Base-by-base conservation (phyloP, 768 basidiomycete species). In the Macrolepiota albuminosa region DNA sequence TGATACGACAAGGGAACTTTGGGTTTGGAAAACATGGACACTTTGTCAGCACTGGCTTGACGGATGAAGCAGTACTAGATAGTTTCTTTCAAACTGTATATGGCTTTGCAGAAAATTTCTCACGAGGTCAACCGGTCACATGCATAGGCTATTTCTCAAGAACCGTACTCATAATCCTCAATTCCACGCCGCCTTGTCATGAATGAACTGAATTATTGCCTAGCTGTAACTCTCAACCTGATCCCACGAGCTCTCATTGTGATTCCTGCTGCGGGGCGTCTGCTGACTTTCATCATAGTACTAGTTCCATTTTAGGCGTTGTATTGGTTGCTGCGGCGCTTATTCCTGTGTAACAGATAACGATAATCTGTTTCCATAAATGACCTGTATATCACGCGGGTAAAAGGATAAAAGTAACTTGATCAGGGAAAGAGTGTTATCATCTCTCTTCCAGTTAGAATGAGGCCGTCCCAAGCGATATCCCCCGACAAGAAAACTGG, bases 391-490 rank as follows among this genome's bases (percentile, higher is more conserved):
- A 36, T 8, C 55, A 54, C 14, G 10, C 29, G 18, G 18, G 26
- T 18, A 21, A 33, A 31, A 43, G 50, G 48, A 60, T 56, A 60
- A 56, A 60, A 55, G 24, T 10, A 46, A 34, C 36, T 33, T 46
- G 1, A 34, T 9, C 42, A 21, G 26, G 50, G 29, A 14, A 43
- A 34, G 21, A 54, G 6, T 13, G 6, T 6, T 33, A 31, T 33
- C n/a, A 21, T 6, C 45, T 40, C 33, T 40, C 33, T 37, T 11
- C n/a, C 18, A 40, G 26, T 42, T 18, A 24, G 11, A 21, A 61
- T 61, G 63, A 42, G 31, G 29, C 39, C 33, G 21, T 40, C 56
- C 43, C 63, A 59, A 51, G 45, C 45, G 16, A 61, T 59, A 31
- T 59, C 43, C 14, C 55, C 46, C 21, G 48, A 61, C 24, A 54